Percentiles rank a stretch among this genome's conserved stretches.
Evolutionary conservation across 306 rosid species (phyloP).

Genomic region (Medicago truncatula): MtrunA17r5.0-ANR NC_053045.1:40767001-40767500

Average conservation of each 20-base stretch:
- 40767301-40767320: conserved; percentile 10
- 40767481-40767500: conserved; percentile 67
- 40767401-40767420: conserved; percentile 90
- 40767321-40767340: conserved; percentile 60
- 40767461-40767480: conserved; percentile 65
- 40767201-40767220: too few species aligned
- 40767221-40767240: too few species aligned
- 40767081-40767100: background rate
- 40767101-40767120: background rate
- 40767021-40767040: conserved; percentile 17
- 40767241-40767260: too few species aligned
- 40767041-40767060: background rate
- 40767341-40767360: conserved; percentile 88
- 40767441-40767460: conserved; percentile 91
- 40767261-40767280: too few species aligned
- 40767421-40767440: conserved; percentile 86
- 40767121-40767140: background rate
- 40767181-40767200: too few species aligned
- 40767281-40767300: background rate
- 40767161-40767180: too few species aligned
- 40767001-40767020: conserved; percentile 4
- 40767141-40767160: too few species aligned
- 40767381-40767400: conserved; percentile 76
- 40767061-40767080: background rate
- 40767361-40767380: conserved; percentile 88